Base-by-base conservation (phyloP, 768 basidiomycete species). In the Gyrodon lividus region DNA sequence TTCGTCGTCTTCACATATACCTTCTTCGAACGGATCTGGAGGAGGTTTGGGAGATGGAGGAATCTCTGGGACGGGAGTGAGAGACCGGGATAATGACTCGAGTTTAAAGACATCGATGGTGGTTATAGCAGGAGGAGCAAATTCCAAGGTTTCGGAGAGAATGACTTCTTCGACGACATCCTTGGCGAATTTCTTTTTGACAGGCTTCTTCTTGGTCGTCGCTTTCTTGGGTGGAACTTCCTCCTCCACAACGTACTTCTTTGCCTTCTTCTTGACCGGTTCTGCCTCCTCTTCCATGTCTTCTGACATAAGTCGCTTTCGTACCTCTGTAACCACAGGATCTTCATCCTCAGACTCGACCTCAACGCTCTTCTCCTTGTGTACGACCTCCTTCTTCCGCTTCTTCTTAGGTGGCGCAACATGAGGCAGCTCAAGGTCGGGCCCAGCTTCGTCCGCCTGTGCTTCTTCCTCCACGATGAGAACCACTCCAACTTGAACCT, bases 1-100 rank as follows among this genome's bases (percentile, higher is more conserved):
- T 66, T 97, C 94, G 58, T 95, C 93, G 64, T 96, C 94, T 33
- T 84, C 78, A 56, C 87, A 87, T 12, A 91, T 59, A 2, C 80
- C 87, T 26, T 75, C 69, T 2, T 70, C 70, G 30, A 84, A 65
- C 1, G 77, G 78, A 64, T 88, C 80, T 13, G 76, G 77, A 13
- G 78, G 80, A 1, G 74, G 74, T 45, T 60, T 61, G 5, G 79
- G 78, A 8, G 77, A 76, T 1, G 66, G 72, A 4, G 69, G 56
- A 6, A 64, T 65, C 17, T 58, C 61, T 0, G 79, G 80, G 0
- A 81, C 74, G 39, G 78, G 74, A 1, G 79, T 78, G 4, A 77
- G 78, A 0, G 84, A 83, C 1, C 75, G 75, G 12, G 78, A 75
- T 7, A 76, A 61, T 2, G 77, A 76, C 13, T 74, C 76, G 54